A percentile compares a stretch with the other conserved stretches of the same genome.
Conservation (phyloP, 352 stramenopile genomes). For the Pythium vanterpoolii region DNA sequence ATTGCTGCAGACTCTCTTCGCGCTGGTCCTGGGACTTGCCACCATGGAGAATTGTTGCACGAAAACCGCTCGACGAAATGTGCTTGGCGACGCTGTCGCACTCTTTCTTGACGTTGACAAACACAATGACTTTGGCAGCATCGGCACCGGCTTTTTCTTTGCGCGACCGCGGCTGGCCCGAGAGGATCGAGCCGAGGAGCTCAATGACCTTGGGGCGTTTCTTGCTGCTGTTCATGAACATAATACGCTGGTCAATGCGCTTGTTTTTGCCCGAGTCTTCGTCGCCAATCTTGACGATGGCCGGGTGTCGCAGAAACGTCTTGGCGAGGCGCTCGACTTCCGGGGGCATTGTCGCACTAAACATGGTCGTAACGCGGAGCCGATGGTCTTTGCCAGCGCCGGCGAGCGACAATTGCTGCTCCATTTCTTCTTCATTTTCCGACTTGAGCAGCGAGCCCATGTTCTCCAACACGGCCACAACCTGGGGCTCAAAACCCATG, state of each 20-base stretch:
- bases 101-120: constrained; percentile 99
- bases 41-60: constrained; percentile 94
- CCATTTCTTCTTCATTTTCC: constrained; percentile 95
- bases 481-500: constrained; percentile 96
- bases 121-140: constrained; percentile 97
- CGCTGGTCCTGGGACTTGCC: constrained; percentile 96
- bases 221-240: constrained; percentile 91
- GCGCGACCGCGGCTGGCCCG: constrained; percentile 53
- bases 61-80: constrained; percentile 89
- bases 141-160: constrained; percentile 71
- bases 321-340: constrained; percentile 97
- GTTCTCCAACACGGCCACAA: constrained; percentile 94
- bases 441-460: constrained; percentile 97
- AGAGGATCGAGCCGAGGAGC: constrained; percentile 83
- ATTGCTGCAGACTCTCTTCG: constrained; percentile 90
- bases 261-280: constrained; percentile 98
- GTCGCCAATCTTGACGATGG: constrained; percentile 98
- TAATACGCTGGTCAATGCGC: constrained; percentile 95
- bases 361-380: constrained; percentile 95
- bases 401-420: constrained; percentile 87
- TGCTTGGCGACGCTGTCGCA: constrained; percentile 94
- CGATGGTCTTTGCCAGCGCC: constrained; percentile 56
- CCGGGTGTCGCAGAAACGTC: constrained; percentile 95
- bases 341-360: constrained; percentile 98
- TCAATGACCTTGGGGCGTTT: constrained; percentile 89